phyloP scores from a whole-genome alignment of 768 basidiomycete species.

The Amanita rubescens region DNA sequence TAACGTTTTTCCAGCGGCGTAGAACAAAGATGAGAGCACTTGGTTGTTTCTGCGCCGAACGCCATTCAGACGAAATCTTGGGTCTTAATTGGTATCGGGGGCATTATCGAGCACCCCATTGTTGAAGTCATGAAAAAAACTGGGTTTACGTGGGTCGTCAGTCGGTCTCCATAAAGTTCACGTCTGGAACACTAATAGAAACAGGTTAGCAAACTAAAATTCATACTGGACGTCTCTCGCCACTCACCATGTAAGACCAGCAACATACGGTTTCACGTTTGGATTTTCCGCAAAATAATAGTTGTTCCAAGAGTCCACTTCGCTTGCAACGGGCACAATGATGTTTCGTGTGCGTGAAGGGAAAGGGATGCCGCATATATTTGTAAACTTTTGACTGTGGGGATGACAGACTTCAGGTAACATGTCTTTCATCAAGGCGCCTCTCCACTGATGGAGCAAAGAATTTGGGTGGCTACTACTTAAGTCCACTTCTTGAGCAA shows the following conservation, averaged over 20 bases:
- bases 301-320: slow-evolving; percentile 3
- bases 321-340: neutral
- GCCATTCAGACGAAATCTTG: too few species aligned
- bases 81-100: too few species aligned
- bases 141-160: neutral
- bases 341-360: neutral
- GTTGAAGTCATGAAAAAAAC: too few species aligned
- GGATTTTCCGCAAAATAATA: slow-evolving; percentile 3
- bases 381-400: neutral
- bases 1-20: too few species aligned
- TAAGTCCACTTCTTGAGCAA: neutral
- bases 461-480: neutral
- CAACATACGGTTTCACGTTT: slow-evolving; percentile 2
- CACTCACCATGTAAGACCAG: slow-evolving; percentile 3
- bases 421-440: neutral
- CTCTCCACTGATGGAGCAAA: neutral
- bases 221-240: neutral
- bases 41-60: too few species aligned
- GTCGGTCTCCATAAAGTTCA: neutral
- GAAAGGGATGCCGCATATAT: neutral
- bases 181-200: neutral
- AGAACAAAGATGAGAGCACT: too few species aligned
- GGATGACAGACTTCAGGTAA: slow-evolving; percentile 2
- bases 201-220: neutral
- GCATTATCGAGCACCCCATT: too few species aligned